Evolutionary conservation across 1,284 basidiomycete species (phyloP).

Genomic region (Erythrobasidium hasegawianum): DNA sequence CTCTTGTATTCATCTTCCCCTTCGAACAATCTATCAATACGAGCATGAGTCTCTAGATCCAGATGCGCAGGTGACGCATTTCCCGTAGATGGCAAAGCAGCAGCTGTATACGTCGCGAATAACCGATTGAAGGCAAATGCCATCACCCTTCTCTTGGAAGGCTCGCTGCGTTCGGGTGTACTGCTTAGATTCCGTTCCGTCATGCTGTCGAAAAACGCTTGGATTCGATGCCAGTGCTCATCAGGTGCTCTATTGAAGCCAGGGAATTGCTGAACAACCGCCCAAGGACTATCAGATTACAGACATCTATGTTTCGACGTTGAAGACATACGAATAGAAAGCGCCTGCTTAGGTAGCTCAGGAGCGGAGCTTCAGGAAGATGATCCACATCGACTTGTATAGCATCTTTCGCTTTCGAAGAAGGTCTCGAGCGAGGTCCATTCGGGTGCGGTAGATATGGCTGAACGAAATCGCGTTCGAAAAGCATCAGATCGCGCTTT

Average conservation of each 20-base stretch:
- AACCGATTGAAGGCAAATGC: not conserved
- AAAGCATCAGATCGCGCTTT: not conserved
- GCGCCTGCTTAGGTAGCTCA: not conserved
- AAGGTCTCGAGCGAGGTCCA: not conserved
- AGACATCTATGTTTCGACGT: no score
- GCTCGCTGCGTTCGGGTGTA: not conserved
- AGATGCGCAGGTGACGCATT: not conserved
- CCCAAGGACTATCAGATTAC: no score
- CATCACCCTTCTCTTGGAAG: not conserved
- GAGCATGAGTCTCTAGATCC: not conserved
- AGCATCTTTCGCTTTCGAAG: not conserved
- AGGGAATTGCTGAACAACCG: not conserved
- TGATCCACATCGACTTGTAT: not conserved
- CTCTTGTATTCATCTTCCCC: not conserved
- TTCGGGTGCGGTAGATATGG: not conserved
- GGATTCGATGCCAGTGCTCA: not conserved
- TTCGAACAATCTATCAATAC: not conserved
- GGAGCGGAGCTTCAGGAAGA: not conserved
- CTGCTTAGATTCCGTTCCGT: not conserved
- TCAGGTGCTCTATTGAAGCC: not conserved
- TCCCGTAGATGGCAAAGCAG: not conserved
- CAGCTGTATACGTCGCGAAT: not conserved
- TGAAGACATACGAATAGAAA: not conserved
- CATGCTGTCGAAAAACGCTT: constrained; percentile 1
- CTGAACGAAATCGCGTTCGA: not conserved